Base-by-base conservation (phyloP, 1,139 yeast genomes). In the Fermentozyma sake region DNA sequence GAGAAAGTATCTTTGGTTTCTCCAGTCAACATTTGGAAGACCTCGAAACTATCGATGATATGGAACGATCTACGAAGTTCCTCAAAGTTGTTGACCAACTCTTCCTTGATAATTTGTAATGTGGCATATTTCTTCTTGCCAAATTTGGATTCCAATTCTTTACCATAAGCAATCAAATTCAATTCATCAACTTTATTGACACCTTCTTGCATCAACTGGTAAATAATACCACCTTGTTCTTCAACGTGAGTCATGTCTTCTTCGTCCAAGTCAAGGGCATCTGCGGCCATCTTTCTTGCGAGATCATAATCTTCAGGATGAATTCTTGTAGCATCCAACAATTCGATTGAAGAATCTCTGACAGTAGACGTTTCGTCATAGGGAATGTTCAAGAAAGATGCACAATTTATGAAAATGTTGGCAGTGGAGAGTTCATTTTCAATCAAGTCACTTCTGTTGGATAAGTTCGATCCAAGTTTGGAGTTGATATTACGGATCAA, bases 291-390 rank as follows among this genome's bases (percentile, higher is more conserved):
- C 52, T 91, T 91, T 32, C 93, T 76, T 2, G 97, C 97, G 44
- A 91, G 69, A 36, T 85, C 95, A 51, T 91, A 91, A 57, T 91
- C 98, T 56, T 93, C 97, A 4, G 98, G 98, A 47, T 91, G 99
- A 24, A 93, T 87, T 60, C 98, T 76, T 0, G 98, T 91, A 19
- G 94, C 89, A 57, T 91, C 99, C 39, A 91, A 68, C 28, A 84
- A 67, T 47, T 91, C 97, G 22, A 83, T 74, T 22, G 78, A 43
- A 57, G 79, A 43, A 68, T 81, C 77, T 34, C 68, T 63, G 22
- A 61, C 51, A 36, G 68, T 46, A 13, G 55, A 48, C 10, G 58
- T 51, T 33, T 77, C 84, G 27, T 72, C 76, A 55, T 78, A 79
- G 1, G 95, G 91, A 38, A 91, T 81, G 45, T 77, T 77, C 51